Conservation (phyloP, 768 basidiomycete species). For the Lactifluus volemus region DNA sequence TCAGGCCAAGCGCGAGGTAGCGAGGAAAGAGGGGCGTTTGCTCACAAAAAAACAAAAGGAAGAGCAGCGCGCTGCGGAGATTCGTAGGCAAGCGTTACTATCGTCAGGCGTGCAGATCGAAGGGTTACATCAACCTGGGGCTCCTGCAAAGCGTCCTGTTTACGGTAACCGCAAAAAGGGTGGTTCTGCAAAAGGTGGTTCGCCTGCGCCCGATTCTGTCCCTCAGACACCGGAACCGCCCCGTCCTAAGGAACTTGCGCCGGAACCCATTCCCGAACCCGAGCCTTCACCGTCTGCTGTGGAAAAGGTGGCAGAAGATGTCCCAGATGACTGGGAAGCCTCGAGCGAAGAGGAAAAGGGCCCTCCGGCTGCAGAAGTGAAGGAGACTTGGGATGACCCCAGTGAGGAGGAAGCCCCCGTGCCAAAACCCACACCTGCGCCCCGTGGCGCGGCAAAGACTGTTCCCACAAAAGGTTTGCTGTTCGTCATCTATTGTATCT, state of each 20-base stretch:
- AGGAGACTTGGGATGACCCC: constrained; percentile 39
- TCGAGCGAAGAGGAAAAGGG: constrained; percentile 46
- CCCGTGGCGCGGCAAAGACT: background rate
- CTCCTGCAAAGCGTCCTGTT: constrained; percentile 61
- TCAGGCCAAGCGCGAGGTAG: constrained; percentile 80
- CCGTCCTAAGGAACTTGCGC: constrained; percentile 16
- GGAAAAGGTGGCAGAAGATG: constrained; percentile 27
- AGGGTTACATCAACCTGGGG: constrained; percentile 60
- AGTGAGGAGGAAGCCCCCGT: constrained; percentile 30
- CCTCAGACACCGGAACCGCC: constrained; percentile 27
- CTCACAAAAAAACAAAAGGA: constrained; percentile 98
- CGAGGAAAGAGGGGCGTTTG: constrained; percentile 89
- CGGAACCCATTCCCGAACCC: constrained; percentile 21
- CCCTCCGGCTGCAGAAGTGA: constrained; percentile 16
- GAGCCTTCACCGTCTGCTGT: constrained; percentile 20
- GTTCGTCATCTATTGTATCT: background rate
- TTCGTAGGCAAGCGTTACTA: constrained; percentile 82
- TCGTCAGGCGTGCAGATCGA: constrained; percentile 87
- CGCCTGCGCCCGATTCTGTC: constrained; percentile 46
- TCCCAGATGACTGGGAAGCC: constrained; percentile 54
- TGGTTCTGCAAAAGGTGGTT: constrained; percentile 41
- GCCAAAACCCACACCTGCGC: background rate
- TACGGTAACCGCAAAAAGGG: constrained; percentile 85
- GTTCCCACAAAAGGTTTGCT: constrained; percentile 5
- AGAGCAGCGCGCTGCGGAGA: constrained; percentile 83